Evolutionary conservation across 176 grass and related monocot species (phyloP), one percentile per base, ranked within the genome.

Genomic region (Olyra latifolia): DNA sequence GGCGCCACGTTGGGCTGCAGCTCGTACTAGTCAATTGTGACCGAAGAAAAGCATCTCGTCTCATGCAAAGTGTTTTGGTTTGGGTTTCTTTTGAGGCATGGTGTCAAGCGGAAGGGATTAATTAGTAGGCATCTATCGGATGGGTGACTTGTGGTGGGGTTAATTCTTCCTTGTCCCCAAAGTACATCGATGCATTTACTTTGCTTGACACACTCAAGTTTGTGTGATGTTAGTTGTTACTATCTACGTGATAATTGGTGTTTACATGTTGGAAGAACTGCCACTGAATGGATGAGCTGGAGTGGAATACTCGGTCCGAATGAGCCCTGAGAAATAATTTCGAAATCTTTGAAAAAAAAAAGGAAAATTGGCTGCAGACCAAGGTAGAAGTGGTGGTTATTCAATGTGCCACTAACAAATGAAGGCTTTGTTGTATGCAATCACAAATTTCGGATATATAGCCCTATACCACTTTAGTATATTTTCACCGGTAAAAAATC

Each of bases 1-100:
- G 69, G 69, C 72, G 44, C 61, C 87, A 84, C 59, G 87, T 84
- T 84, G 75, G 81, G 74, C 22, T 66, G 74, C 74, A 71, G 24
- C 47, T 65, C 71, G n/a, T n/a, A 67, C 48, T 40, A 58, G 86
- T 80, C 81, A 80, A 83, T 83, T 79, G 74, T 50, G 49, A n/a
- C 74, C 48, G 57, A 83, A 71, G 48, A 19, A 88, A 80, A 49
- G 67, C 69, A 88, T 88, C 80, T 35, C 32, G 32, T 35, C 32
- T 87, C 47, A 8, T 22, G 69, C 83, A 82, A 70, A 53, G 65
- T 57, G 55, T 56, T 77, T 4, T 62, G 35, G 10, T 82, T 71
- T 76, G 14, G 32, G 59, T 79, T 73, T 66, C 80, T 88, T 83
- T 88, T 83, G 80, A 83, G 67, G 67, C 16, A 48, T 49, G 41